Evolutionary conservation across 345 rosid species (phyloP), one percentile per base, ranked within the genome.

Genomic region (Arabis hirsuta): DNA sequence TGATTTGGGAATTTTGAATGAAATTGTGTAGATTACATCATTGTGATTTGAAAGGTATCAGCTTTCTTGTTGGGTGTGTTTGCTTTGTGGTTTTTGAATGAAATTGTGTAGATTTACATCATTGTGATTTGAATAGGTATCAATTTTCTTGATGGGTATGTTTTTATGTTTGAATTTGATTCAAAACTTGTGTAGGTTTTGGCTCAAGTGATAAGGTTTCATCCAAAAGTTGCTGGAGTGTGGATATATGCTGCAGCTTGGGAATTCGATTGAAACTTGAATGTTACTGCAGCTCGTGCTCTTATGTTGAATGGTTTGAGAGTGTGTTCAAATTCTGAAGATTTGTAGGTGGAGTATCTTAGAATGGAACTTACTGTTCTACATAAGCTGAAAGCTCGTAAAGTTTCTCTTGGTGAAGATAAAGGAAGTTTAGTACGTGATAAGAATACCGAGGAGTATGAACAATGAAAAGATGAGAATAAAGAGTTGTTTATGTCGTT

Each of bases 221-320:
- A 89, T 60, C 94, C 96, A 0, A 90, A 85, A 82, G 92, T 85
- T 9, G 88, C 96, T 0, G 96, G 84, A 48, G 87, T 90, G 47
- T 95, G 97, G 96, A 90, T 90, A 55, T 91, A 95, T 84, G 97
- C 97, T 76, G 97, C 97, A 9, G 96, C 93, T 46, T 95, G 99
- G 97, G 96, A 95, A 75, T 95, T 89, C 34, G 96, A 95, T 79
- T 79, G 81, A 36, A 90, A 89, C 69, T 79, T 90, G 55, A 91
- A 91, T 69, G 96, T 88, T 8, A 74, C 82, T 0, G 90, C 90
- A 27, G 96, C 97, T 67, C 95, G 97, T 69, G 96, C 90, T 59
- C 84, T 91, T 13, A 95, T 91, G 97, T 93, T 87, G 82, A 87
- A 75, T 68, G 99, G 96, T 31, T 80, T 95, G 81, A 84, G 99